phyloP scores from a whole-genome alignment of 768 basidiomycete genomes.

The Suillus cothurnatus region DNA sequence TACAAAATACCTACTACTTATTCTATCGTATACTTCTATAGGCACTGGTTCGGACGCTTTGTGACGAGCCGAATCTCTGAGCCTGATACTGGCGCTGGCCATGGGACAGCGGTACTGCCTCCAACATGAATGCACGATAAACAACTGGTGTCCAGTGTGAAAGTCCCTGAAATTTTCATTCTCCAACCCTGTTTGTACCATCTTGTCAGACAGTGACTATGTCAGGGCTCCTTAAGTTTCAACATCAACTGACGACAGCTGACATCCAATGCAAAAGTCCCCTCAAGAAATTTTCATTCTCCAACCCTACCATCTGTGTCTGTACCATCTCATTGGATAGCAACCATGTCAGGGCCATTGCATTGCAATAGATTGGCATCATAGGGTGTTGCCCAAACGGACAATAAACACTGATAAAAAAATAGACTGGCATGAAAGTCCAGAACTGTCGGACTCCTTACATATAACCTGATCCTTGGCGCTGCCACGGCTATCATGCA shows the following conservation, averaged over 20 bases:
- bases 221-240: not conserved
- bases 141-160: too few relatives aligned
- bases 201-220: not conserved
- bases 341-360: not conserved
- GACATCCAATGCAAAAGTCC: not conserved
- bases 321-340: not conserved
- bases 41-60: not conserved
- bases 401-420: too few relatives aligned
- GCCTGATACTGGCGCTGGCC: not conserved
- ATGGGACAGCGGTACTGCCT: not conserved
- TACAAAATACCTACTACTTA: too few relatives aligned
- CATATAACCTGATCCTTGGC: too few relatives aligned
- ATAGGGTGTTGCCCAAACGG: too few relatives aligned
- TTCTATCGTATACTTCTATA: too few relatives aligned
- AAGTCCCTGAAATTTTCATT: too few relatives aligned
- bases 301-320: not conserved
- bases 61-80: not conserved
- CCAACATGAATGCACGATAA: too few relatives aligned
- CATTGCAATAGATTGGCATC: too few relatives aligned
- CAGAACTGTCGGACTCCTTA: too few relatives aligned
- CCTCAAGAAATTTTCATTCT: not conserved
- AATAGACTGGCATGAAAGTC: not conserved
- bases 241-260: not conserved
- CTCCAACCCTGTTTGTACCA: not conserved
- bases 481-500: too few relatives aligned